Evolutionary conservation across 1,139 yeast species (phyloP).

Genomic region (Yamadazyma oceani): DNA sequence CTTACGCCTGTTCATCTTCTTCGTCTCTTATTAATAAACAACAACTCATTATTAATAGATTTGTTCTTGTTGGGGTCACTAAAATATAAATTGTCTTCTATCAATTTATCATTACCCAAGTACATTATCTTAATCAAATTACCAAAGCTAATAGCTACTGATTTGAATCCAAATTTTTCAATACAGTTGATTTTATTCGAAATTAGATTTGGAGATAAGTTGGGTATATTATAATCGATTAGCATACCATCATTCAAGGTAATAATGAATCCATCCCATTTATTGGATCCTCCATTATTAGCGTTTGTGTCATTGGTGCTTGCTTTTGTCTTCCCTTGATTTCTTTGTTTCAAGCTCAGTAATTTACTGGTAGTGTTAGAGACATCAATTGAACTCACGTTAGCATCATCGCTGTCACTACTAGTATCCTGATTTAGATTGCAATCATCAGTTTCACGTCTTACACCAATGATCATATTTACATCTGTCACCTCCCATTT

Average conservation of each 20-base stretch:
- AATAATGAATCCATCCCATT: slow-evolving; percentile 83
- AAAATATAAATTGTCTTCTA: slow-evolving; percentile 43
- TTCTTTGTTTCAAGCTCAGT: not conserved
- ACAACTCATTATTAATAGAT: slow-evolving; percentile 31
- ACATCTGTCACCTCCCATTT: slow-evolving; percentile 80
- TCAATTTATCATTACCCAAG: slow-evolving; percentile 58
- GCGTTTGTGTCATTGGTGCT: not conserved
- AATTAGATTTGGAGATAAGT: slow-evolving; percentile 21
- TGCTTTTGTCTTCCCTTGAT: not conserved
- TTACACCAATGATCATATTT: slow-evolving; percentile 74
- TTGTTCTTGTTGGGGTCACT: slow-evolving; percentile 21
- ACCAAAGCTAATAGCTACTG: slow-evolving; percentile 74
- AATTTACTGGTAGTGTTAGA: slow-evolving; percentile 2
- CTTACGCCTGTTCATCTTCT: slow-evolving; percentile 16
- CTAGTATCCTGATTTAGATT: slow-evolving; percentile 1
- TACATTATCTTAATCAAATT: slow-evolving; percentile 69
- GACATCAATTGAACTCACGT: not conserved
- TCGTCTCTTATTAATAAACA: slow-evolving; percentile 52
- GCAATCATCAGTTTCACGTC: slow-evolving; percentile 31
- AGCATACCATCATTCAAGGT: slow-evolving; percentile 60
- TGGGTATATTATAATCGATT: slow-evolving; percentile 60
- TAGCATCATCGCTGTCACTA: not conserved
- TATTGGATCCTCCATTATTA: not conserved
- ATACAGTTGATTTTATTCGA: slow-evolving; percentile 45
- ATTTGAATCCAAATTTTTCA: slow-evolving; percentile 72